Base-by-base conservation (phyloP, 257 asterid genomes). In the Plantago ovata region DNA sequence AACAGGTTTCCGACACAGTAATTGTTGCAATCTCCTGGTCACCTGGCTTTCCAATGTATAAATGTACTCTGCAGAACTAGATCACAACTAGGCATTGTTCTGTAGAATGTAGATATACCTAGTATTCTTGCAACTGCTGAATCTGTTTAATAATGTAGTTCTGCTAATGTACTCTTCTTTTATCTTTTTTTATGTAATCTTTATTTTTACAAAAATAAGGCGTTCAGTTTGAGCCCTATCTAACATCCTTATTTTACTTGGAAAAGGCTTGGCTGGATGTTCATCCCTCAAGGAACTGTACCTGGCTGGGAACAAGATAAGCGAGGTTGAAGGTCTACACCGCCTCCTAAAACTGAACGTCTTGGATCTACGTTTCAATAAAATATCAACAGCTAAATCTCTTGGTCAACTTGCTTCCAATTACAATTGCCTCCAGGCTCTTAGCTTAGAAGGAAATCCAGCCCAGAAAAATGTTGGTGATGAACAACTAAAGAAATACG, bases 361-460 rank as follows among this genome's bases (percentile, higher is more conserved):
- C 58, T 79, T 89, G 28, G 99, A 93, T 71, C 38, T 93, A 55
- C 84, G 99, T 48, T 93, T 81, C 87, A 93, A 89, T 92, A 93
- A 89, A 83, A 82, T 93, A 61, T 86, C 99, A 8, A 86, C 95
- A 38, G 54, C 94, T 67, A 93, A 93, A 75, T 75, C 94, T 47
- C 92, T 89, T 9, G 97, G 97, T 28, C 99, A 93, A 67, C 95
- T 93, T n/a, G 99, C 97, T 1, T 94, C 97, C 53, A 93, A 93
- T 60, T 89, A 86, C 82, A 82, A 69, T 36, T 86, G 95, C 36
- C 78, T 93, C 28, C 99, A 89, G 48, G 96, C 96, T 33, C 87
- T 93, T 58, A 86, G 89, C 77, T 65, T 93, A 56, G 96, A 89
- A 74, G 99, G 96, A 19, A 93, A 89, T 77, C 99, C 99, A 0